Percentiles rank a stretch among this genome's conserved stretches.
Conservation (phyloP, 768 basidiomycete genomes). For the Tephrocybe rancida region DNA sequence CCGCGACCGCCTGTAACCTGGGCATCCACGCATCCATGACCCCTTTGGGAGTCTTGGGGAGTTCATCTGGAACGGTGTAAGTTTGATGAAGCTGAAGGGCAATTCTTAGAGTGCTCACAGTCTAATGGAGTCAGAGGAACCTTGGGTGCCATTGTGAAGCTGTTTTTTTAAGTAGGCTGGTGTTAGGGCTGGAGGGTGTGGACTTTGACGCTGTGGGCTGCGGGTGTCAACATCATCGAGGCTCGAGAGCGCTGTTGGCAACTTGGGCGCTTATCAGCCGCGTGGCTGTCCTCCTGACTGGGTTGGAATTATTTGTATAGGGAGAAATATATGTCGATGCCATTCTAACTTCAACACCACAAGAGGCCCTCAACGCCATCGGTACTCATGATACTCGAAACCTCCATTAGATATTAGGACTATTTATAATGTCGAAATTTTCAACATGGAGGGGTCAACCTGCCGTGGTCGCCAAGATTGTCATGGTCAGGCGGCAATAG, state of each 20-base stretch:
- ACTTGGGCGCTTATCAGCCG: neutral
- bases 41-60: slow-evolving; percentile 19
- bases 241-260: neutral
- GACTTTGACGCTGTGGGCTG: neutral
- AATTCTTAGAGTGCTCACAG: slow-evolving; percentile 3
- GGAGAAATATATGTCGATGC: neutral
- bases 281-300: neutral
- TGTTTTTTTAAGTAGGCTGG: neutral
- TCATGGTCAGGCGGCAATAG: too few species aligned
- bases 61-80: slow-evolving; percentile 14
- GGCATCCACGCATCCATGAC: slow-evolving; percentile 24
- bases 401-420: too few species aligned
- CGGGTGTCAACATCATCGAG: neutral
- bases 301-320: neutral
- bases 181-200: neutral
- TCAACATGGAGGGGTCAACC: too few species aligned
- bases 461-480: too few species aligned
- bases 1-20: slow-evolving; percentile 20
- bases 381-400: too few species aligned
- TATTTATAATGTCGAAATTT: too few species aligned
- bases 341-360: neutral
- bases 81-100: neutral
- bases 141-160: slow-evolving; percentile 10
- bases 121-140: slow-evolving; percentile 8
- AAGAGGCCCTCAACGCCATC: too few species aligned